Conservation (phyloP, 306 rosid genomes). For the Lotus japonicus region DNA sequence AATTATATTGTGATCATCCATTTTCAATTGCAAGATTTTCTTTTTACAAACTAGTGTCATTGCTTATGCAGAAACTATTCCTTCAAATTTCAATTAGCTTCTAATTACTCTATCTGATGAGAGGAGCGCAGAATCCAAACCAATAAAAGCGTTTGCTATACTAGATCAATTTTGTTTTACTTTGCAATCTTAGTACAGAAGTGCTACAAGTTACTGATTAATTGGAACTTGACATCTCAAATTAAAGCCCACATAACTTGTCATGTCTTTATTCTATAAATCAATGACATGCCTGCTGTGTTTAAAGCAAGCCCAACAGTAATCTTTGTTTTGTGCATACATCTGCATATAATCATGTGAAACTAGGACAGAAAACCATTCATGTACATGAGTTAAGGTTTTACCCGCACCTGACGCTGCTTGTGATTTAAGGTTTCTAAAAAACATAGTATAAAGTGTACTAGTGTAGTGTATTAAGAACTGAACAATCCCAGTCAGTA, state of each 20-base stretch:
- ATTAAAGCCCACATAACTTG: slow-evolving; percentile 1
- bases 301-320: not conserved
- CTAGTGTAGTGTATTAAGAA: too few relatives aligned
- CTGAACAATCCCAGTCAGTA: too few relatives aligned
- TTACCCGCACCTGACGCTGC: too few relatives aligned
- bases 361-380: not conserved
- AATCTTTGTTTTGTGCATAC: not conserved
- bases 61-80: too few relatives aligned
- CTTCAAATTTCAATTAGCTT: slow-evolving; percentile 3
- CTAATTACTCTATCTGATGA: not conserved
- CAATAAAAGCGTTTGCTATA: too few relatives aligned
- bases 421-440: too few relatives aligned
- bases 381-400: too few relatives aligned
- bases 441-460: too few relatives aligned
- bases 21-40: slow-evolving; percentile 12
- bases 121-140: slow-evolving; percentile 3
- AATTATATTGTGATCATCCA: slow-evolving; percentile 27
- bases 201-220: too few relatives aligned
- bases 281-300: slow-evolving; percentile 1
- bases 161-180: too few relatives aligned
- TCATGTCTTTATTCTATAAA: not conserved
- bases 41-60: too few relatives aligned
- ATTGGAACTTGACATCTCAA: slow-evolving; percentile 7
- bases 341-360: not conserved
- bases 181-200: too few relatives aligned